Evolutionary conservation across 352 stramenopile genomes (phyloP).

Genomic region (Globisporangium alternatum): DNA sequence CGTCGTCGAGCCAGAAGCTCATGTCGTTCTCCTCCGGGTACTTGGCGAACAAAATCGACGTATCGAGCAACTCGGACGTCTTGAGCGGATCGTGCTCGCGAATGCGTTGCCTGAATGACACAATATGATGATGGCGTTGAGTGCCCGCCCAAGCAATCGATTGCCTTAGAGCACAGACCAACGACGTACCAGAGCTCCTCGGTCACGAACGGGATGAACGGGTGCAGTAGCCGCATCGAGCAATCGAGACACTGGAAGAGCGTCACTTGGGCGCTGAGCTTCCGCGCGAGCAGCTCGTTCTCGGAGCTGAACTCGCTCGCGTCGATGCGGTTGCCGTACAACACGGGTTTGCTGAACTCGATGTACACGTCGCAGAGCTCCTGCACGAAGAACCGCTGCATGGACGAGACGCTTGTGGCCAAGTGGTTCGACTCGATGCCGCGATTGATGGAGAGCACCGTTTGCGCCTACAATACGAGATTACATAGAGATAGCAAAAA

Average conservation of each 20-base stretch:
- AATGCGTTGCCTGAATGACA: conserved; percentile 49
- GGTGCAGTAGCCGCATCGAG: conserved; percentile 96
- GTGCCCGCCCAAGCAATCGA: neutral
- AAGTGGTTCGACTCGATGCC: conserved; percentile 71
- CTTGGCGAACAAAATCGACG: conserved; percentile 59
- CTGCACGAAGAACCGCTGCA: conserved; percentile 85
- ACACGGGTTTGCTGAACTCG: conserved; percentile 81
- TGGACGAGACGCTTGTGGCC: conserved; percentile 55
- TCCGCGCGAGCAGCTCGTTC: conserved; percentile 54
- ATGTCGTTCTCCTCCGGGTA: conserved; percentile 88
- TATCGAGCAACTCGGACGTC: conserved; percentile 25
- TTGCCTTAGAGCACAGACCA: neutral
- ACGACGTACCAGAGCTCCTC: conserved; percentile 96
- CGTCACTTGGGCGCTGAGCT: conserved; percentile 88
- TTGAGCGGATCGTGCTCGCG: conserved; percentile 41
- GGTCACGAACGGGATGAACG: conserved; percentile 99
- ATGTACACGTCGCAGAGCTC: conserved; percentile 89
- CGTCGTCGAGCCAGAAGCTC: conserved; percentile 70
- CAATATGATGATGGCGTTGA: neutral
- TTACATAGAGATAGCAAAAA: neutral
- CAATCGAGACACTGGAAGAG: conserved; percentile 94
- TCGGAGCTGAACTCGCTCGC: conserved; percentile 27
- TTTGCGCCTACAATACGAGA: conserved; percentile 34
- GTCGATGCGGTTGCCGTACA: conserved; percentile 70
- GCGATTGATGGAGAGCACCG: conserved; percentile 57